A percentile compares a stretch with the other conserved stretches of the same genome.
phyloP scores from a whole-genome alignment of 2,329 filamentous ascomycete genomes.

The Mollisiaceae sp. region DNA sequence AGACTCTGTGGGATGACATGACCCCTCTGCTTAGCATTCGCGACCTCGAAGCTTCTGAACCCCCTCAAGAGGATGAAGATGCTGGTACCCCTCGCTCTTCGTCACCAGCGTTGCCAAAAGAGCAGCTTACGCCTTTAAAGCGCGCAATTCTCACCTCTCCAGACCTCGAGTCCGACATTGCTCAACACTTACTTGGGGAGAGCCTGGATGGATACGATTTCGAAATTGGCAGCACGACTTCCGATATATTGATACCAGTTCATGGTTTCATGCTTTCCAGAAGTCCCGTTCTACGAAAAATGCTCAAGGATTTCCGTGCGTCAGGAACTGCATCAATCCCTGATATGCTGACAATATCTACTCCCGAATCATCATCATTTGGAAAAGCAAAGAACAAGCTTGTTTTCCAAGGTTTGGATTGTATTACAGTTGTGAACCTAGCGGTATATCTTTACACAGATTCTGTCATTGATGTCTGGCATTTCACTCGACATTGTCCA shows the following conservation, averaged over 20 bases:
- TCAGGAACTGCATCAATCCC: constrained; percentile 59
- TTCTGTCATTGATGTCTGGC: constrained; percentile 82
- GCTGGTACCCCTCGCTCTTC: constrained; percentile 50
- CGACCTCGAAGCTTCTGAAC: constrained; percentile 56
- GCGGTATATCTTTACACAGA: constrained; percentile 84
- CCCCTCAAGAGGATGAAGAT: constrained; percentile 45
- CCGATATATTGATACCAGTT: constrained; percentile 75
- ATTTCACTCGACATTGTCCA: constrained; percentile 67
- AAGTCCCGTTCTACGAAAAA: constrained; percentile 70
- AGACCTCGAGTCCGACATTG: constrained; percentile 70
- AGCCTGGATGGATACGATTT: constrained; percentile 43
- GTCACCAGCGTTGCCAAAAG: constrained; percentile 52
- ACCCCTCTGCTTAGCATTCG: constrained; percentile 71
- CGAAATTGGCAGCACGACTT: constrained; percentile 62
- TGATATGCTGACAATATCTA: constrained; percentile 62
- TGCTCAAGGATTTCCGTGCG: constrained; percentile 62
- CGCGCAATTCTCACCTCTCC: constrained; percentile 63
- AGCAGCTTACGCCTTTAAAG: constrained; percentile 56
- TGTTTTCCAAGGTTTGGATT: constrained; percentile 72
- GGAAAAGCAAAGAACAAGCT: constrained; percentile 58
- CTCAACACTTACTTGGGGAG: constrained; percentile 52
- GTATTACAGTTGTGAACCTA: constrained; percentile 80
- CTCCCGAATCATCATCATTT: not conserved
- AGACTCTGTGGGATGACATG: constrained; percentile 76
- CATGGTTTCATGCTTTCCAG: constrained; percentile 83